Evolutionary conservation across 1,284 basidiomycete species (phyloP), one percentile per base, ranked within the genome.

Genomic region (Thecaphora thlaspeos): DNA sequence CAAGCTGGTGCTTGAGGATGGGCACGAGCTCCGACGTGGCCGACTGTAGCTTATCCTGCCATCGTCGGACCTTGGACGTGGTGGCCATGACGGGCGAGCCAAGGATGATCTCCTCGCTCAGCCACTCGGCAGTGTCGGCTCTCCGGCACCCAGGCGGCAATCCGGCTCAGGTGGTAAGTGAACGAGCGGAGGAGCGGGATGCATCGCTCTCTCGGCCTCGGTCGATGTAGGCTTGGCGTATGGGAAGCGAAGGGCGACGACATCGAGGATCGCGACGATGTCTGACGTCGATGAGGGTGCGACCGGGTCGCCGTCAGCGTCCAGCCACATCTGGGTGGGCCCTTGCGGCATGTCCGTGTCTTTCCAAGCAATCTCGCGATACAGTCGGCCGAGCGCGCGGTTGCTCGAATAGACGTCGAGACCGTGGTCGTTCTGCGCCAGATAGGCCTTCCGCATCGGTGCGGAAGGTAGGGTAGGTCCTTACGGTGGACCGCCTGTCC

Each of bases 141-240:
- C 41, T 61, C 58, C 15, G 58, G 58, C 12, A 61, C 55, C 58
- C 58, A 61, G 8, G 52, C 58, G 4, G 58, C 58, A 21, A 61
- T 19, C 34, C 46, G 42, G 43, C 58, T 52, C 14, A 61, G 30
- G n/a, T 61, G 49, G 23, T 48, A 55, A 2, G 55, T 52, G 17
- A 61, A 61, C 23, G 58, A 55, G 14, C 12, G 9, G 2, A 61
- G 43, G 23, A 61, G 39, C 36, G 52, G 56, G 17, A 47, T 19
- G 41, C 45, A 59, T 14, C 48, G 46, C 40, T 38, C 37, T 41
- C 47, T 43, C 26, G 30, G 46, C 48, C 40, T 57, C 49, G 43
- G 46, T 42, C 36, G 36, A 17, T 15, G 40, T 21, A 5, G 40
- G 40, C 22, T 19, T 21, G 22, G 18, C 23, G 23, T 41, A 41